Evolutionary conservation across 164 flowering plant genomes (phyloP).

Genomic region (Magnolia sinica): DNA sequence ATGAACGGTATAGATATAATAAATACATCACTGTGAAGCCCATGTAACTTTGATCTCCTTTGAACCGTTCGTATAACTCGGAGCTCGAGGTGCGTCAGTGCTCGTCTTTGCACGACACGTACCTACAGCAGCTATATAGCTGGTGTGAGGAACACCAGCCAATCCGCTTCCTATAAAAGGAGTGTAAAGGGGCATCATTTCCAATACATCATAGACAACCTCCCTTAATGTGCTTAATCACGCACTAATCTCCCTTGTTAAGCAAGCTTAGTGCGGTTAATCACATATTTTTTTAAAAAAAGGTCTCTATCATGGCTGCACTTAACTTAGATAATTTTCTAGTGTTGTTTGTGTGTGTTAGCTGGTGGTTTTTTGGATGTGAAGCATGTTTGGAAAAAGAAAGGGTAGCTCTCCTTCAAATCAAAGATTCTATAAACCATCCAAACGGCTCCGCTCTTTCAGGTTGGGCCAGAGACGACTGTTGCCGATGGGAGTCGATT

Average conservation of each 20-base stretch:
- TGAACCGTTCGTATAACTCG: too few species aligned
- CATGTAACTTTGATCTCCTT: too few species aligned
- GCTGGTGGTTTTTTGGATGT: not conserved
- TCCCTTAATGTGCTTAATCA: not conserved
- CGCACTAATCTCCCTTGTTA: not conserved
- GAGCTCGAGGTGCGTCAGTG: too few species aligned
- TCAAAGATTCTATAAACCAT: conserved; percentile 6
- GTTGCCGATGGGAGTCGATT: conserved; percentile 6
- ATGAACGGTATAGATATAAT: too few species aligned
- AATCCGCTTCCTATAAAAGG: too few species aligned
- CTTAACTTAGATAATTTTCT: not conserved
- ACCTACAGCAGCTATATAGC: too few species aligned
- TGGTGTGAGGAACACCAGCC: too few species aligned
- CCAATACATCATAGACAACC: too few species aligned
- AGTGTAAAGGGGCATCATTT: too few species aligned
- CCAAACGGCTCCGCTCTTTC: conserved; percentile 10
- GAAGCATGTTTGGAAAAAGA: conserved; percentile 8
- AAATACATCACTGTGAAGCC: too few species aligned
- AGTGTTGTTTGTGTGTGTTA: not conserved
- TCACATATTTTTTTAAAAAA: not conserved
- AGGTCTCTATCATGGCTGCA: not conserved
- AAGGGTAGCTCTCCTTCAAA: conserved; percentile 5
- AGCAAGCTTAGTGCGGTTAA: not conserved
- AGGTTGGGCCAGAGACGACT: conserved; percentile 4
- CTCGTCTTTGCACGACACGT: too few species aligned